Base-by-base conservation (phyloP, 2,329 filamentous ascomycete genomes). In the Colletotrichum viniferum region DNA sequence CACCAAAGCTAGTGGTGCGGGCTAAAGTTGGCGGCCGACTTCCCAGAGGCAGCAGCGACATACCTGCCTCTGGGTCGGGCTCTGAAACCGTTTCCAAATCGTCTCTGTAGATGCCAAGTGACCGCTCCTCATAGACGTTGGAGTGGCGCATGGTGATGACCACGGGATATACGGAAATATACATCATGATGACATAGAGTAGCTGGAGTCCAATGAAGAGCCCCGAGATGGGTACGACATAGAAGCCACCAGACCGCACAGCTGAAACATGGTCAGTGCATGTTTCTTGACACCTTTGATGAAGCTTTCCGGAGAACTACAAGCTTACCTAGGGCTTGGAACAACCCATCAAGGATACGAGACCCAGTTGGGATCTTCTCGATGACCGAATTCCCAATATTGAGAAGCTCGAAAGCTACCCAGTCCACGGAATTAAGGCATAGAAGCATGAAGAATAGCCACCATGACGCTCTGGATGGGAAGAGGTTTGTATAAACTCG, bases 121-220 rank as follows among this genome's bases (percentile, higher is more conserved):
- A 92, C 7, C 91, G 87, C 79, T 95, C 92, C 80, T 94, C 93
- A 79, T 95, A 94, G 24, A 94, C 90, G 79, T 94, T 94, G 43
- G 92, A 93, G 80, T 92, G 91, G n/a, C 93, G 89, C 83, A 93
- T 90, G 1, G 90, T 91, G 71, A 93, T 91, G 32, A 90, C 88
- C 24, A 93, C 88, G 0, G 92, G 92, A 74, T 92, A 93, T 3
- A 88, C 90, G 1, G 91, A 91, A 38, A 93, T 90, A 80, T 93
- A 93, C 90, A 93, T 93, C 86, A 92, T 92, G 71, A 93, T 87
- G 13, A 92, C 85, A 78, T 92, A 93, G 2, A 91, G 82, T 1
- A 93, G 86, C 71, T 92, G 89, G 5, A 93, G 84, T 3, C 90
- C 91, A 9, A 91, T 90, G 52, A 88, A 89, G 2, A 89, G 84